A percentile compares a stretch with the other conserved stretches of the same genome.
phyloP scores from a whole-genome alignment of 441 rosid genomes.

The Macaranga tanarius region DNA sequence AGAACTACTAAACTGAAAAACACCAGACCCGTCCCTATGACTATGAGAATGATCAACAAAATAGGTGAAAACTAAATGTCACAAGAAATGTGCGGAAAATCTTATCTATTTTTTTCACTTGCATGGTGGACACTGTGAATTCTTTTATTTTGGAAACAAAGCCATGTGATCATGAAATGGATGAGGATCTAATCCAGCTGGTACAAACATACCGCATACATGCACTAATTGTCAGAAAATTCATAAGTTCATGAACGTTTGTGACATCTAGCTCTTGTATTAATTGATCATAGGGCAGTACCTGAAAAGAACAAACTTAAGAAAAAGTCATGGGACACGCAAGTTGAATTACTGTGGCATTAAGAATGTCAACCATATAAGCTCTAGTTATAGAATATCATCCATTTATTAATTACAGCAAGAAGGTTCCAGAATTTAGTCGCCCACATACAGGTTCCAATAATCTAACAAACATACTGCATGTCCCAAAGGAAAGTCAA shows the following conservation, averaged over 20 bases:
- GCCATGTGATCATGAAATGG: neutral
- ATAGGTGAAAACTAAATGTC: constrained; percentile 2
- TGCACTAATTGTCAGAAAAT: constrained; percentile 97
- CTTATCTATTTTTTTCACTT: constrained; percentile 8
- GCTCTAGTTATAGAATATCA: neutral
- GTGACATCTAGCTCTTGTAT: constrained; percentile 87
- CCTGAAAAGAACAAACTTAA: constrained; percentile 38
- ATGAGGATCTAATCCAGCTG: constrained; percentile 6
- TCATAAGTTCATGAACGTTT: constrained; percentile 97
- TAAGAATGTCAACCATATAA: neutral
- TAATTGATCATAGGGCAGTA: constrained; percentile 78
- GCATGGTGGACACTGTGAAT: neutral
- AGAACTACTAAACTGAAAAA: neutral
- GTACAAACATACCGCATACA: constrained; percentile 78
- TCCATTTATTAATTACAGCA: neutral
- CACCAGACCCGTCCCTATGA: neutral
- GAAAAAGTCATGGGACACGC: constrained; percentile 1
- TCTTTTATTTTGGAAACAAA: neutral
- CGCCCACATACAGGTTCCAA: neutral
- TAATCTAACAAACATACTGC: neutral
- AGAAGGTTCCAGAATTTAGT: neutral
- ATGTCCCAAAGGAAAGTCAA: neutral
- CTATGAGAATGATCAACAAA: neutral
- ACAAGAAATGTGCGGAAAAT: neutral
- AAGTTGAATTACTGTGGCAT: neutral